Conservation (phyloP, 345 rosid species). For the Anastatica hierochuntica region DNA sequence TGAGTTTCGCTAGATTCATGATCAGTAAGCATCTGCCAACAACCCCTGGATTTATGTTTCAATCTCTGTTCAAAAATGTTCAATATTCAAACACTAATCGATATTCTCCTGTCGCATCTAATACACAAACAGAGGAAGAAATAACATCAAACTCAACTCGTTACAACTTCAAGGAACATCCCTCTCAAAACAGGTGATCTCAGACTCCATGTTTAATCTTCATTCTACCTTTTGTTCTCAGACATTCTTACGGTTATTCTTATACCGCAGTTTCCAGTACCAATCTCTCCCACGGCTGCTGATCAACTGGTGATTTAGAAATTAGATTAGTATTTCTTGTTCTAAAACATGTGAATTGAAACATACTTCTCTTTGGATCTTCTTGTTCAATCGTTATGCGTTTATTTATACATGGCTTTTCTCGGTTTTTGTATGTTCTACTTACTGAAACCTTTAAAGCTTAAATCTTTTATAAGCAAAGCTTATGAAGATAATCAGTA, state of each 20-base stretch:
- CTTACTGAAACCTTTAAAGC: constrained; percentile 4
- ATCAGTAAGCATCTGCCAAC: constrained; percentile 23
- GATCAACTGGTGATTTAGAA: constrained; percentile 11
- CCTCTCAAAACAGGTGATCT: constrained; percentile 15
- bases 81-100: neutral
- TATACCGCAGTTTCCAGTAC: constrained; percentile 14
- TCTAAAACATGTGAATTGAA: constrained; percentile 6
- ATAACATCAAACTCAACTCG: constrained; percentile 10
- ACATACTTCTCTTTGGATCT: constrained; percentile 1
- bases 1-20: constrained; percentile 61
- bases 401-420: too few relatives aligned
- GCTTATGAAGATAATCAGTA: constrained; percentile 9
- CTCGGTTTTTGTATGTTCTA: constrained; percentile 7
- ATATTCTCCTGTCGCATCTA: neutral
- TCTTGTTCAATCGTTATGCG: constrained; percentile 22
- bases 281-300: constrained; percentile 17
- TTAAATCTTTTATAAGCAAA: constrained; percentile 13
- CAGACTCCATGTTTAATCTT: neutral
- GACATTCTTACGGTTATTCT: neutral
- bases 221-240: neutral
- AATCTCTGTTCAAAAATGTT: neutral
- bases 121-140: constrained; percentile 1
- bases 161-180: constrained; percentile 6
- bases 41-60: neutral
- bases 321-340: constrained; percentile 19